Percentiles rank a stretch among this genome's conserved stretches.
Evolutionary conservation across 257 asterid species (phyloP).

Genomic region (Jacaranda copaia): DNA sequence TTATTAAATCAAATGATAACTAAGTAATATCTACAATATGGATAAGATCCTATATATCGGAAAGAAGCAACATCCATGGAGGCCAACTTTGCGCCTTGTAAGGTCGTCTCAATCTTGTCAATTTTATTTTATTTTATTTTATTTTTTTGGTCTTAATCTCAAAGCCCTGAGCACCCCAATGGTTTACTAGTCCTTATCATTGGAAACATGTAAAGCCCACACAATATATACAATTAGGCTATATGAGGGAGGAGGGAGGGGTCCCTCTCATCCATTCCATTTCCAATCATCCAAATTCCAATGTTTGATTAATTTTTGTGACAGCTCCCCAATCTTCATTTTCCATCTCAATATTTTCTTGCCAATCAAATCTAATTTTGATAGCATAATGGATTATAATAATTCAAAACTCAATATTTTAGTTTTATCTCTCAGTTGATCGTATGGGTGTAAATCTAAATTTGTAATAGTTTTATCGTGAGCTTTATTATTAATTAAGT

Average conservation of each 20-base stretch:
- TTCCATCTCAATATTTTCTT: not conserved
- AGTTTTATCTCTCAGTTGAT: too few species aligned
- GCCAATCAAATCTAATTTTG: not conserved
- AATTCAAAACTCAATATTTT: too few species aligned
- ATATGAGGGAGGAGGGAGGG: constrained; percentile 21
- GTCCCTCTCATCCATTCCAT: constrained; percentile 18
- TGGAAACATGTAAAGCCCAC: constrained; percentile 26
- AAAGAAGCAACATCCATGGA: not conserved
- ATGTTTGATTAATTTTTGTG: not conserved
- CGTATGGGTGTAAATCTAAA: too few species aligned
- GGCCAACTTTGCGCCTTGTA: not conserved
- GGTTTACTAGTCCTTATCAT: constrained; percentile 24
- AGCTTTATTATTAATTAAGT: too few species aligned
- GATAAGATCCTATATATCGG: constrained; percentile 21
- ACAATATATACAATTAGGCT: not conserved
- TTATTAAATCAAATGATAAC: too few species aligned
- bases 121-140: too few species aligned
- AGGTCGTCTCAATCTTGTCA: constrained; percentile 7
- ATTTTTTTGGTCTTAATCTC: constrained; percentile 23
- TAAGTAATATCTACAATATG: not conserved
- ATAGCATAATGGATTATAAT: too few species aligned
- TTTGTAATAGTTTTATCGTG: too few species aligned
- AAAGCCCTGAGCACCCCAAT: not conserved
- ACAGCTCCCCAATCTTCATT: not conserved
- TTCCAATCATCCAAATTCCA: not conserved